Base-by-base conservation (phyloP, 345 rosid genomes). In the Gossypium raimondii region DNA sequence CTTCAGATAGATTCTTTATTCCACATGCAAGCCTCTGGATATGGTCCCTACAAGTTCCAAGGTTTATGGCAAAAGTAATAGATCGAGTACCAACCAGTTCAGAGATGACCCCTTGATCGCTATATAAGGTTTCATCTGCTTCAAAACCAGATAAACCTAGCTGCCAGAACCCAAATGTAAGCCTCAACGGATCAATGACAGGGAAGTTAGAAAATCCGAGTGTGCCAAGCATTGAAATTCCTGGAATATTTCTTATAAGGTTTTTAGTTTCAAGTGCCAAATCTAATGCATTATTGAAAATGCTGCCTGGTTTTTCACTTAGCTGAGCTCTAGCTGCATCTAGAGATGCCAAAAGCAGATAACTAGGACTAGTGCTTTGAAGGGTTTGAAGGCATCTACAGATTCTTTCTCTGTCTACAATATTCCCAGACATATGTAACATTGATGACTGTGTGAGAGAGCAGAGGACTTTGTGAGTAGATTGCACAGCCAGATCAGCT, bases 251-350 rank as follows among this genome's bases (percentile, higher is more conserved):
- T 70, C 75, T 51, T 10, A 86, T 64, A 61, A 70, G 45, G 44
- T 2, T 43, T 75, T 79, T 86, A 8, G 81, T 76, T 65, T 79
- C 83, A 45, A 17, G 53, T 4, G 87, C 86, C 80, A 86, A 80
- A 9, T 83, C 78, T 66, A 86, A 73, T 58, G 85, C 76, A 59
- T 73, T 57, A 73, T 75, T 52, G 72, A 88, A 88, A 25, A 81
- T 53, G 5, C 76, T 67, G 74, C 68, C 79, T 12, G 82, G 88
- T 52, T 81, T 82, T 81, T 85, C 84, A 72, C 77, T 81, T 53
- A 88, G 79, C 56, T 88, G 89, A 65, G 87, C 87, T 82, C 88
- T 85, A 67, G 92, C 86, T 64, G 89, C 89, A 82, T 88, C 92
- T 63, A 88, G 73, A 1, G 92, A 88, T 72, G 89, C 88, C 75